These are phyloP conservation scores for Penicillium sp. DNA, from an alignment of 2,329 filamentous ascomycete species.

Conservation along the genomic window DNA sequence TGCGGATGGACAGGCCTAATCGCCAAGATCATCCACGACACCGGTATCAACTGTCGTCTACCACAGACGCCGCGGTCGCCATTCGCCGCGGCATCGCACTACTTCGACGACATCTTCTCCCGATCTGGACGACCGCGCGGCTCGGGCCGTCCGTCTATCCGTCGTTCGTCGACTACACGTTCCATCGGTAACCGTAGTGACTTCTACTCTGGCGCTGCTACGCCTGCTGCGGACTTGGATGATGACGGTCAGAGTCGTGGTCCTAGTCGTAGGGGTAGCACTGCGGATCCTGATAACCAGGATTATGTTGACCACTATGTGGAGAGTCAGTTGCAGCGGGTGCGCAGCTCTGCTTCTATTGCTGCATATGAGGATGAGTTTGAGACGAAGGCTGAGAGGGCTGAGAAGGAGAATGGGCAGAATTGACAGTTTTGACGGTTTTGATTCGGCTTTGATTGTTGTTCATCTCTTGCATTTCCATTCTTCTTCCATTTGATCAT, in stretches of 20 bases:
- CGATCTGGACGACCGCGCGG: conserved; percentile 48
- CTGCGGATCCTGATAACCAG: conserved; percentile 47
- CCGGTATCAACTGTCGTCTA: conserved; percentile 83
- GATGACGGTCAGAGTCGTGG: conserved; percentile 33
- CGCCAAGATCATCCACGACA: conserved; percentile 96
- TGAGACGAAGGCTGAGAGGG: conserved; percentile 55
- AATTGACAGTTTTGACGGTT: conserved; percentile 4
- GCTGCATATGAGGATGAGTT: conserved; percentile 61
- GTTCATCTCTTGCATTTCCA: neutral
- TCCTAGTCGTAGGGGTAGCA: conserved; percentile 38
- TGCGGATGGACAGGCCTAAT: conserved; percentile 96
- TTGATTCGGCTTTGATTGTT: conserved; percentile 1
- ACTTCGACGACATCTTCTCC: conserved; percentile 88
- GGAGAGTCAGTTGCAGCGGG: conserved; percentile 71
- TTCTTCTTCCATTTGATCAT: neutral
- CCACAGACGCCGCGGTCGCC: conserved; percentile 92
- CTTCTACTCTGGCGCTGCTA: conserved; percentile 53
- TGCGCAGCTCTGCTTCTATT: conserved; percentile 58
- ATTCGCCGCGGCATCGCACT: conserved; percentile 77
- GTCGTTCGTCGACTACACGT: conserved; percentile 76
- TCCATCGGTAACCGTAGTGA: conserved; percentile 84
- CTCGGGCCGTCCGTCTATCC: conserved; percentile 56
- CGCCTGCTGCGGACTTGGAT: conserved; percentile 29
- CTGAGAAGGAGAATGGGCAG: conserved; percentile 41
- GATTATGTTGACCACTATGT: conserved; percentile 78